A percentile compares a stretch with the other conserved stretches of the same genome.
phyloP scores from a whole-genome alignment of 2,329 filamentous ascomycete genomes.

The Dryadomyces quercivorus region DNA sequence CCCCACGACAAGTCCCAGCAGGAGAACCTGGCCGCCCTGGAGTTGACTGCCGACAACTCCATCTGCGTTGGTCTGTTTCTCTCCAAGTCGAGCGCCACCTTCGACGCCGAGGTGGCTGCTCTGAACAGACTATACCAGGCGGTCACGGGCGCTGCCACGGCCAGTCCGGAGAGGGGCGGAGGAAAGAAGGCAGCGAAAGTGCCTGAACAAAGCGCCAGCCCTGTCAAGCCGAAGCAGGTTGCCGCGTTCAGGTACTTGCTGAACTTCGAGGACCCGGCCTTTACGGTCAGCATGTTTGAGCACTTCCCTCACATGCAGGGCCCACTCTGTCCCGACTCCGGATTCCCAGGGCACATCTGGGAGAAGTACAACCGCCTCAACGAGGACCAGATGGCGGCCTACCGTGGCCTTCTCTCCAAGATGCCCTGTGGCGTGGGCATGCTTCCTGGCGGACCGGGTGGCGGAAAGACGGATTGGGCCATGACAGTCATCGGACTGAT shows the following conservation, averaged over 20 bases:
- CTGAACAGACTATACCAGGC: constrained; percentile 8
- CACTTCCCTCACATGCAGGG: constrained; percentile 13
- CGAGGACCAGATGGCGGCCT: constrained; percentile 24
- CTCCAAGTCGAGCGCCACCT: constrained; percentile 9
- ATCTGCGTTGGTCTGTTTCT: constrained; percentile 8
- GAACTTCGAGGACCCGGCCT: constrained; percentile 11
- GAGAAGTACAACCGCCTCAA: constrained; percentile 22
- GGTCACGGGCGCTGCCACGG: neutral
- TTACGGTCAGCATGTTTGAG: constrained; percentile 12
- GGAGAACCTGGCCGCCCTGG: neutral
- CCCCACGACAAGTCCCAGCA: constrained; percentile 1
- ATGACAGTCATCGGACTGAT: constrained; percentile 25
- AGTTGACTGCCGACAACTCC: constrained; percentile 6
- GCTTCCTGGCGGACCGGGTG: constrained; percentile 33
- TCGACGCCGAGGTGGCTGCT: constrained; percentile 10
- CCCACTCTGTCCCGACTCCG: constrained; percentile 3
- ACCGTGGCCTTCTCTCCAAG: constrained; percentile 20
- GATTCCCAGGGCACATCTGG: constrained; percentile 10
- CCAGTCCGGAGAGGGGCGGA: neutral
- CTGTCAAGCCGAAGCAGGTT: constrained; percentile 10
- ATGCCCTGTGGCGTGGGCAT: constrained; percentile 31
- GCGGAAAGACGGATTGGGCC: constrained; percentile 35
- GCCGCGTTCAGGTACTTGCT: constrained; percentile 13
- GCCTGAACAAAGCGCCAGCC: neutral
- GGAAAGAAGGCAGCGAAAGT: too few species aligned